A percentile compares a stretch with the other conserved stretches of the same genome.
These are phyloP conservation scores for Penicillium parvum DNA, from an alignment of 495 filamentous ascomycete genomes.

Conservation along the genomic window DNA sequence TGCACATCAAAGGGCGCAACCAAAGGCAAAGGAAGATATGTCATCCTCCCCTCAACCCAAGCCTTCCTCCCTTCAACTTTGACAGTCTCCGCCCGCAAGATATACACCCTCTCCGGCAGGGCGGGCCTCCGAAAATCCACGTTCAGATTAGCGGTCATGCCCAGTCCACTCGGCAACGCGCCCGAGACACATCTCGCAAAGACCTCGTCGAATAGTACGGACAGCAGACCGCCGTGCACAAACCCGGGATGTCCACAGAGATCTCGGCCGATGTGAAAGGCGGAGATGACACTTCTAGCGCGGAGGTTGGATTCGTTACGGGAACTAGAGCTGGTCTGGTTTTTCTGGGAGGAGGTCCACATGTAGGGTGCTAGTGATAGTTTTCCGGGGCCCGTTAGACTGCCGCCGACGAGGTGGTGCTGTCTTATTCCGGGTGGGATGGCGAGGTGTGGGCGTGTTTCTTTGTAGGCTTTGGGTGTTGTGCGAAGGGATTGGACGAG, in stretches of 20 bases:
- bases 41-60: conserved; percentile 38
- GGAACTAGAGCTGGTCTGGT: conserved; percentile 2
- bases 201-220: conserved; percentile 39
- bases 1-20: background rate
- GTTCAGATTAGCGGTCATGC: conserved; percentile 61
- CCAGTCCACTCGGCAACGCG: conserved; percentile 39
- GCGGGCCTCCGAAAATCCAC: conserved; percentile 60
- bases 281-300: conserved; percentile 23
- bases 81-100: conserved; percentile 50
- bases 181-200: conserved; percentile 39
- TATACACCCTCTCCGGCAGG: conserved; percentile 57
- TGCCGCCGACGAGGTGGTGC: conserved; percentile 37
- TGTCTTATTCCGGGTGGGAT: conserved; percentile 29
- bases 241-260: conserved; percentile 40
- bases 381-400: conserved; percentile 62
- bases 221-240: conserved; percentile 38
- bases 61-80: conserved; percentile 40
- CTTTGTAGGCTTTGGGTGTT: conserved; percentile 55
- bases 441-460: conserved; percentile 61
- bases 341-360: conserved; percentile 42
- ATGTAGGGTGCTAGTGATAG: conserved; percentile 74
- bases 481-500: conserved; percentile 60
- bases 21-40: conserved; percentile 22
- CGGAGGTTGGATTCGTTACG: too few relatives aligned
- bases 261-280: conserved; percentile 36